Conservation (phyloP, 2,329 filamentous ascomycete genomes). For the Fusarium sororula region DNA sequence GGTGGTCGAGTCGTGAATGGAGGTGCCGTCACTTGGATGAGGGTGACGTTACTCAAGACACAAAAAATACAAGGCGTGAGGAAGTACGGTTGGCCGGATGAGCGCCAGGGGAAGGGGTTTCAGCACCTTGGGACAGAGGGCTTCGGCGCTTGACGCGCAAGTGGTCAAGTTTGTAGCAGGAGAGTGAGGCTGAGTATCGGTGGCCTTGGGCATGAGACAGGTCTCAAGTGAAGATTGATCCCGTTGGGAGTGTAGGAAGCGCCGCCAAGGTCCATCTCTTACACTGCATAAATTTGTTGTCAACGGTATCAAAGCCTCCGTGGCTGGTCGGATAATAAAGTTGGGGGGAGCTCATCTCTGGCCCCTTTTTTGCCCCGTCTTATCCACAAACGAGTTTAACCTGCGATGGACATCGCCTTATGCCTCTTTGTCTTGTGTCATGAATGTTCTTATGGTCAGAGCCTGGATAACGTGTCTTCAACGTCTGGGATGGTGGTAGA, state of each 20-base stretch:
- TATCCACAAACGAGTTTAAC: rapidly evolving
- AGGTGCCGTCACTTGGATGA: background rate
- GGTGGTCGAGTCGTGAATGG: background rate
- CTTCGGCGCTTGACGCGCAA: too few species aligned
- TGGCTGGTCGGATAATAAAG: background rate
- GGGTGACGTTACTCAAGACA: background rate
- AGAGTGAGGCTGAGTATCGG: background rate
- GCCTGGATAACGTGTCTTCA: background rate
- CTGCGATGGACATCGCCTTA: rapidly evolving
- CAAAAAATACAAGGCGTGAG: too few species aligned
- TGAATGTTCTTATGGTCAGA: background rate
- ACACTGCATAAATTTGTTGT: background rate
- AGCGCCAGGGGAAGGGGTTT: background rate
- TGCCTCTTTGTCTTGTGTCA: background rate
- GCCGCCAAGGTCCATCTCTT: background rate
- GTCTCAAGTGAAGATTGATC: background rate
- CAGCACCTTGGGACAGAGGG: background rate
- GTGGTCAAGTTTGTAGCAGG: too few species aligned
- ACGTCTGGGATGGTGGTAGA: rapidly evolving
- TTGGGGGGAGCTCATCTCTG: background rate
- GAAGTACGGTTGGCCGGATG: too few species aligned
- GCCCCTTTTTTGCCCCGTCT: background rate
- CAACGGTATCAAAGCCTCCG: background rate
- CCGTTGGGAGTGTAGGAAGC: background rate
- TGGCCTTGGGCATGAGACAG: background rate